Evolutionary conservation across 148 eudicot genomes (phyloP), one percentile per base, ranked within the genome.

Genomic region (Persicaria tinctoria): DNA sequence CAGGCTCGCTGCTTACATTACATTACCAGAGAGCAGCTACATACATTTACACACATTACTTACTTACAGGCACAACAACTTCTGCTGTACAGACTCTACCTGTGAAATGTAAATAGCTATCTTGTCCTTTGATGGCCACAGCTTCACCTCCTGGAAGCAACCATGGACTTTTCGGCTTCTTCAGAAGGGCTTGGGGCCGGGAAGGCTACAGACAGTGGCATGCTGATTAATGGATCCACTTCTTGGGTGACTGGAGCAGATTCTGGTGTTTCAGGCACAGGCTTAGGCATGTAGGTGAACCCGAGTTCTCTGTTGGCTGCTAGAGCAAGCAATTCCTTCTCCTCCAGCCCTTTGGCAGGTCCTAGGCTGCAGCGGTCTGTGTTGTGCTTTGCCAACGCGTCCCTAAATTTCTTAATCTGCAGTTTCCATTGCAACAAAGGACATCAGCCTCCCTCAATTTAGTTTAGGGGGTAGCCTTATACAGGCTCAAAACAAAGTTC

Each of bases 381-480:
- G 44, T 82, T 75, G 76, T 91, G 81, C 84, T 80, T 91, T 23
- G 89, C 92, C 76, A 91, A 76, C 3, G 94, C 92, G 76, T 91
- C 92, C 82, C 81, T 91, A 80, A 91, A 91, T 78, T 91, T 91
- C 85, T 89, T 89, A 68, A 91, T 89, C 97, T 91, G 94, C 32
- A 11, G 82, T 68, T 20, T 23, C 12, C 47, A 60, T 17, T 23
- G 46, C 53, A 8, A 50, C 12, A 50, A 50, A 2, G 12, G 12
- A 9, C 53, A 8, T 50, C 53, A 50, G 53, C 53, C 12, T 50
- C 53, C 53, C 12, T 50, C 53, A 50, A 6, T 50, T 50, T 50
- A 2, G 41, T 32, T 32, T 32, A 32, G 41, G 41, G 41, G 41
- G 41, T 32, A 32, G 41, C 41, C 41, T 32, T 79, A 59, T 59